Percentiles rank a stretch among this genome's conserved stretches.
These are phyloP conservation scores for Triticum urartu DNA, from an alignment of 176 grass and related monocot genomes.

Conservation along the genomic window DNA sequence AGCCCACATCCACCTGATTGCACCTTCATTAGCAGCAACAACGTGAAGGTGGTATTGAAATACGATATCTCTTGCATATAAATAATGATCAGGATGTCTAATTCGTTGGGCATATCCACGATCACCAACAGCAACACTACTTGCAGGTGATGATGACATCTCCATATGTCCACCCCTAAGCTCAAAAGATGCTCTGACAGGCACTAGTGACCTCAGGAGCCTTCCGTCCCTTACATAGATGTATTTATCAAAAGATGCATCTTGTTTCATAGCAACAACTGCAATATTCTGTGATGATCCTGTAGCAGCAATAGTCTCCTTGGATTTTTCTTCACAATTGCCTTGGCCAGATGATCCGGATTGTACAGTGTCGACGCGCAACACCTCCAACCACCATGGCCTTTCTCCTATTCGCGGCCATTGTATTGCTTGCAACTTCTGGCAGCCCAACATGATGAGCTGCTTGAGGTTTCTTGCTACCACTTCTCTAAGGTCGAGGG, in stretches of 20 bases:
- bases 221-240: constrained; percentile 2
- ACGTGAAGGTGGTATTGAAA: background rate
- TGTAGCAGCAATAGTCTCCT: background rate
- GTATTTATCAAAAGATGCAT: background rate
- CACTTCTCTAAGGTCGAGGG: background rate
- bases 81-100: background rate
- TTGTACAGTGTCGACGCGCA: background rate
- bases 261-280: rapidly evolving
- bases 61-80: background rate
- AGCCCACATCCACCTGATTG: background rate
- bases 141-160: background rate
- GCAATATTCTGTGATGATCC: background rate
- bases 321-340: background rate
- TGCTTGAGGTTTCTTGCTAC: background rate
- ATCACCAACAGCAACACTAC: background rate
- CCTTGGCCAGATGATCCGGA: background rate
- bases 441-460: background rate
- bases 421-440: background rate
- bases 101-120: background rate
- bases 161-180: background rate
- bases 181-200: background rate
- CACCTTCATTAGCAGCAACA: background rate
- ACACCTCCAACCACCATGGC: background rate
- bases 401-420: background rate
- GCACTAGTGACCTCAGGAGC: background rate